These are phyloP conservation scores for Penicillium longicatenatum DNA, from an alignment of 495 filamentous ascomycete species.

Conservation along the genomic window DNA sequence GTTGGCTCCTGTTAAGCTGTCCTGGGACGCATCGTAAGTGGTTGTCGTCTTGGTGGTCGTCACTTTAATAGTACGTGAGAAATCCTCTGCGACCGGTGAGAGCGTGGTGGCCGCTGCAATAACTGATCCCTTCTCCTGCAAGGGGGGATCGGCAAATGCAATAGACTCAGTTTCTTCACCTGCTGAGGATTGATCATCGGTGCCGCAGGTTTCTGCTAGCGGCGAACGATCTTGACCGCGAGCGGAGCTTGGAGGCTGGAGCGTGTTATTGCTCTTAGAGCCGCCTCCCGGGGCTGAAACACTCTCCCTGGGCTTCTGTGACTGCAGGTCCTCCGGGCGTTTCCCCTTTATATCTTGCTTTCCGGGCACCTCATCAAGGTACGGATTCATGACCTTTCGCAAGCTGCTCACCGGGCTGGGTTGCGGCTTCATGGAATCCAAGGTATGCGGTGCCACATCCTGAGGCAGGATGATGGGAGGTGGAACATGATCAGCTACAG, in stretches of 20 bases:
- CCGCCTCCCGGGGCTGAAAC: conserved; percentile 22
- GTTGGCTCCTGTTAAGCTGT: conserved; percentile 28
- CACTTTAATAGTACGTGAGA: conserved; percentile 28
- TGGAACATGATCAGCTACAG: conserved; percentile 58
- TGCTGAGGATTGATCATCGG: conserved; percentile 38
- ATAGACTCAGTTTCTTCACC: conserved; percentile 21
- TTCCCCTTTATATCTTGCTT: conserved; percentile 27
- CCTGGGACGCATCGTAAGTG: conserved; percentile 18
- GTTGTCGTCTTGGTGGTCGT: conserved; percentile 16
- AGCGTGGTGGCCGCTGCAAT: conserved; percentile 22
- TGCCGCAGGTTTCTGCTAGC: conserved; percentile 54
- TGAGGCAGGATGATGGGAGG: conserved; percentile 50
- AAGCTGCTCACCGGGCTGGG: conserved; percentile 86
- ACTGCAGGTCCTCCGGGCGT: conserved; percentile 20
- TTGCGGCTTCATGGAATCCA: conserved; percentile 41
- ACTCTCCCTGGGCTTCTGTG: conserved; percentile 32
- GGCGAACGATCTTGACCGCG: conserved; percentile 47
- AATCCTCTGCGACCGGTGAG: conserved; percentile 37
- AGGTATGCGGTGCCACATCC: conserved; percentile 28
- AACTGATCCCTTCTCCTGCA: conserved; percentile 27
- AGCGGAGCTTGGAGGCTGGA: conserved; percentile 30
- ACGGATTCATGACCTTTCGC: conserved; percentile 88
- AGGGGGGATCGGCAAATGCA: conserved; percentile 23
- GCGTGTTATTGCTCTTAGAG: conserved; percentile 27
- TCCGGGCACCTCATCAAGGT: conserved; percentile 48